phyloP scores from a whole-genome alignment of 2,329 filamentous ascomycete species.

The Fusarium sp. region DNA sequence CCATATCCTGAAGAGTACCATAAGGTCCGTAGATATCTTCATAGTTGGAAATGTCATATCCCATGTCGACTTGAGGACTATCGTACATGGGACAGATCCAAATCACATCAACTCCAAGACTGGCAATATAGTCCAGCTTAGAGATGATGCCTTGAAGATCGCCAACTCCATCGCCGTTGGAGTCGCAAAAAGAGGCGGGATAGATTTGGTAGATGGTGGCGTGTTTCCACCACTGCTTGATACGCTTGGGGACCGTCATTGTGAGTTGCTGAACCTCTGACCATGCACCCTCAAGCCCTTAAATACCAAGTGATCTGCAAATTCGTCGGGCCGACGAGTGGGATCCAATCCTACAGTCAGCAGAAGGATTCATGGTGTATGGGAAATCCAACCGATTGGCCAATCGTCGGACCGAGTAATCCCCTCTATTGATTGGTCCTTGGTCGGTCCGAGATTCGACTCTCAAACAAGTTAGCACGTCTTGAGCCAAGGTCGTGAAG shows the following conservation, averaged over 20 bases:
- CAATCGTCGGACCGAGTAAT: conserved; percentile 25
- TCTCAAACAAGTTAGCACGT: not conserved
- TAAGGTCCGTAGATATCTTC: conserved; percentile 42
- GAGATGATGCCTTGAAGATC: conserved; percentile 66
- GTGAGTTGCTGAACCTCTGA: not conserved
- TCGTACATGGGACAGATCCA: conserved; percentile 45
- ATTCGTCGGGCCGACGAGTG: conserved; percentile 28
- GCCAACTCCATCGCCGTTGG: conserved; percentile 65
- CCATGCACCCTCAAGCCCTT: not conserved
- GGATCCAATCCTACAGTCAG: not conserved
- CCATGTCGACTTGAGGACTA: conserved; percentile 43
- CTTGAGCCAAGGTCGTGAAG: not conserved
- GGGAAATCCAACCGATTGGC: conserved; percentile 7
- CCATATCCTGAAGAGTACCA: conserved; percentile 42
- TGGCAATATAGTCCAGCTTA: conserved; percentile 60
- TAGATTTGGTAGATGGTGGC: conserved; percentile 68
- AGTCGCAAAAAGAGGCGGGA: conserved; percentile 66
- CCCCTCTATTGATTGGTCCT: not conserved
- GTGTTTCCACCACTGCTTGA: conserved; percentile 65
- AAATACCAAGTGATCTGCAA: conserved; percentile 5
- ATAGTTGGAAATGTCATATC: conserved; percentile 43
- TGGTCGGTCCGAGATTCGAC: conserved; percentile 26
- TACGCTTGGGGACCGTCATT: conserved; percentile 39
- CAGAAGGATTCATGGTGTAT: not conserved
- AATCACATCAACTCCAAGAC: conserved; percentile 38